Evolutionary conservation across 371 early-diverging fungal species (phyloP).

Genomic region (Circinella minor): DNA sequence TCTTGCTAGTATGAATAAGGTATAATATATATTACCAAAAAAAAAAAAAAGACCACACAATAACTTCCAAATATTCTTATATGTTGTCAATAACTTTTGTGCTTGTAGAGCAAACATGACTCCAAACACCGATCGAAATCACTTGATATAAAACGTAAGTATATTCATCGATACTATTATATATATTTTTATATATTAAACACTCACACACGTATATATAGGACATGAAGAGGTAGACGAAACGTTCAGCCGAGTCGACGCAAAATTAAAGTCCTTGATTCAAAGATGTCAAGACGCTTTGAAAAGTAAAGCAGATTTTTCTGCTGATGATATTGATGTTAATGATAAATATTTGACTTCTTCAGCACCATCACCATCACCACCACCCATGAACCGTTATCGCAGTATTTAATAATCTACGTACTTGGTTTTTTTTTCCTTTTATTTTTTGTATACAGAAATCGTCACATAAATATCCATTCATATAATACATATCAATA

Average conservation of each 20-base stretch:
- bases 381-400: background rate
- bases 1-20: slow-evolving; percentile 12
- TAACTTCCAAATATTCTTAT: too few relatives aligned
- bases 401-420: background rate
- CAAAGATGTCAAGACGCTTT: slow-evolving; percentile 21
- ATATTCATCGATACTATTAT: background rate
- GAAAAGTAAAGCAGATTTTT: slow-evolving; percentile 9
- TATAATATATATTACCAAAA: background rate
- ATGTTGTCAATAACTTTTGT: too few relatives aligned
- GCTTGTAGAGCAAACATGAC: background rate
- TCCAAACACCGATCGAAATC: slow-evolving; percentile 13
- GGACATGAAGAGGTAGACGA: slow-evolving; percentile 16
- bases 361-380: background rate
- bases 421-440: background rate
- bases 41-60: too few relatives aligned
- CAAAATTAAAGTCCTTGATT: slow-evolving; percentile 14
- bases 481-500: too few relatives aligned
- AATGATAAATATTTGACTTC: background rate
- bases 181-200: background rate
- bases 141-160: slow-evolving; percentile 2
- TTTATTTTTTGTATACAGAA: background rate
- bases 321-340: background rate
- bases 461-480: too few relatives aligned
- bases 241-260: slow-evolving; percentile 19
- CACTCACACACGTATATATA: background rate